Evolutionary conservation across 1,139 yeast species (phyloP).

Genomic region (Ogataea hybrid): DNA sequence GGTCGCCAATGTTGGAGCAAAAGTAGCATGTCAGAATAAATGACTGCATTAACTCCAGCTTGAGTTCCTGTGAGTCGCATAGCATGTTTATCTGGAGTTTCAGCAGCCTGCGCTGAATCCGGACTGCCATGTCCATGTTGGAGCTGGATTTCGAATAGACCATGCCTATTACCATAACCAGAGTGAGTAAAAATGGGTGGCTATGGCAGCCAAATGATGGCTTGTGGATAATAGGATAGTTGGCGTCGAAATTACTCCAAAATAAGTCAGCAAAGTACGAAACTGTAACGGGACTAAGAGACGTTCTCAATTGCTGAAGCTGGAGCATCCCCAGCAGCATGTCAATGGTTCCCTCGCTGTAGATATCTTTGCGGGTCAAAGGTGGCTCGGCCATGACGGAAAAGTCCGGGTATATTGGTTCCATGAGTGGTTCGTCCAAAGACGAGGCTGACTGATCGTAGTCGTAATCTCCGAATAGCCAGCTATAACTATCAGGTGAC

Average conservation of each 20-base stretch:
- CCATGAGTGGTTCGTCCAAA: not conserved
- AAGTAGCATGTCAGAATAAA: constrained; percentile 9
- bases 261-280: constrained; percentile 22
- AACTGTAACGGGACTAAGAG: constrained; percentile 5
- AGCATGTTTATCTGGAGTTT: constrained; percentile 8
- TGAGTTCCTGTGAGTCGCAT: constrained; percentile 5
- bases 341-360: not conserved
- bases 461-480: constrained; percentile 27
- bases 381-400: not conserved
- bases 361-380: too few relatives aligned
- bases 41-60: constrained; percentile 8
- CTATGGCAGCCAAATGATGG: constrained; percentile 25
- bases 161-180: constrained; percentile 32
- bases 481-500: constrained; percentile 16
- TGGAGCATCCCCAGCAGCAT: not conserved
- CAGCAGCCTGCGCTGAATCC: constrained; percentile 7
- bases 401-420: not conserved
- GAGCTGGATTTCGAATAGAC: constrained; percentile 19
- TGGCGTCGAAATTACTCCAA: constrained; percentile 31
- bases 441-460: constrained; percentile 1
- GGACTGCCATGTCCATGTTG: constrained; percentile 1
- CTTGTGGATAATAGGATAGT: constrained; percentile 34
- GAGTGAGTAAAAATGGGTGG: constrained; percentile 22
- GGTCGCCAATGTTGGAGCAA: constrained; percentile 14
- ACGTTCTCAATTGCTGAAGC: not conserved